phyloP scores from a whole-genome alignment of 2,329 filamentous ascomycete genomes.

The Aspergillus clavatus region DNA sequence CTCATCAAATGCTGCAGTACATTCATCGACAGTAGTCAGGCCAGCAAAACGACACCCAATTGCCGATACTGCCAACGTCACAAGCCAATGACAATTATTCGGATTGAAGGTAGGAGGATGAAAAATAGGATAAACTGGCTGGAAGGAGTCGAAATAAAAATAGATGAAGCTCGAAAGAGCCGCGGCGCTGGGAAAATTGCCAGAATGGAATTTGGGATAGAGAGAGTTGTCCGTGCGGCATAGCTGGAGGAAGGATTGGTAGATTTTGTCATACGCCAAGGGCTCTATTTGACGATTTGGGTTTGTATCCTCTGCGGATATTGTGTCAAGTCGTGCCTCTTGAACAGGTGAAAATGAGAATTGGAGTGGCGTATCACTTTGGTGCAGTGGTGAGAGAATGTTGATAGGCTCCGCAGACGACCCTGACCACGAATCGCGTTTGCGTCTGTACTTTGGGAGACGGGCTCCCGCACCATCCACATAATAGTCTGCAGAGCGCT shows the following conservation, averaged over 20 bases:
- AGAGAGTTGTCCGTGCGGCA: slow-evolving; percentile 29
- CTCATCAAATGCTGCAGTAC: slow-evolving; percentile 37
- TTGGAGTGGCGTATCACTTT: slow-evolving; percentile 7
- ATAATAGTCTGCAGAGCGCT: slow-evolving; percentile 24
- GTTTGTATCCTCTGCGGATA: slow-evolving; percentile 12
- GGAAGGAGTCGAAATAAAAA: slow-evolving; percentile 38
- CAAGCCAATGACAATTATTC: slow-evolving; percentile 37
- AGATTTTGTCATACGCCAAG: slow-evolving; percentile 26
- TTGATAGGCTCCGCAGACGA: slow-evolving; percentile 10
- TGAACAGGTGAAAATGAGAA: slow-evolving; percentile 25
- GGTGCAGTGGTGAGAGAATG: slow-evolving; percentile 9
- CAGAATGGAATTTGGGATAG: slow-evolving; percentile 29
- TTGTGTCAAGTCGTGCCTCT: slow-evolving; percentile 12
- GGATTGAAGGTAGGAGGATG: slow-evolving; percentile 36
- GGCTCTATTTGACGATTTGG: slow-evolving; percentile 17
- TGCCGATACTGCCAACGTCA: slow-evolving; percentile 37
- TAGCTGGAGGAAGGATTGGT: slow-evolving; percentile 26
- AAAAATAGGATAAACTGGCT: slow-evolving; percentile 39
- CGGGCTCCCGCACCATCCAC: slow-evolving; percentile 24
- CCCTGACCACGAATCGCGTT: slow-evolving; percentile 13
- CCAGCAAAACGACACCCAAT: slow-evolving; percentile 38
- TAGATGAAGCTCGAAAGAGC: slow-evolving; percentile 28
- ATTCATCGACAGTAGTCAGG: slow-evolving; percentile 22
- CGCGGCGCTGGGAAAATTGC: slow-evolving; percentile 25
- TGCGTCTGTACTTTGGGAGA: slow-evolving; percentile 24